phyloP scores from a whole-genome alignment of 2,329 filamentous ascomycete species.

The Neofusicoccum cordaticola region DNA sequence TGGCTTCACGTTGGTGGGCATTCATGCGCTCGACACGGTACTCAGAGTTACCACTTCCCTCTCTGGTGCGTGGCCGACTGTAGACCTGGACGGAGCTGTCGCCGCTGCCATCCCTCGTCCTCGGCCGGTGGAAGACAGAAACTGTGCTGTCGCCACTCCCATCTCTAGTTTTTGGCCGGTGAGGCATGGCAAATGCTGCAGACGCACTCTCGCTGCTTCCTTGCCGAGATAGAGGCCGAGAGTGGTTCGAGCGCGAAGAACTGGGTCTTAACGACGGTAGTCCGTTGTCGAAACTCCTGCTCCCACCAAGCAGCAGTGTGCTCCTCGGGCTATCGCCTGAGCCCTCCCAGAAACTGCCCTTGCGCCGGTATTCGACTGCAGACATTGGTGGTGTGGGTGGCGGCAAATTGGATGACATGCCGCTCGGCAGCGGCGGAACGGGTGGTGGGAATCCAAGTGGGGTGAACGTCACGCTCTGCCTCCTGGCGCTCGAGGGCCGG shows the following conservation, averaged over 20 bases:
- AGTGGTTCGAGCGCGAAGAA: constrained; percentile 9
- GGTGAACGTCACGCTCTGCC: constrained; percentile 14
- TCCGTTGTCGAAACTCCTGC: constrained; percentile 11
- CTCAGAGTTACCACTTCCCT: constrained; percentile 10
- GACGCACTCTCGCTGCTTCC: constrained; percentile 9
- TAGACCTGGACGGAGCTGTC: constrained; percentile 3
- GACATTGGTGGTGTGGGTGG: constrained; percentile 8
- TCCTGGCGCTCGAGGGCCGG: constrained; percentile 6
- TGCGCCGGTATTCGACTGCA: background rate
- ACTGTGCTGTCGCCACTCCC: constrained; percentile 10
- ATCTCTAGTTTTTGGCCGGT: constrained; percentile 10
- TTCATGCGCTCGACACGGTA: constrained; percentile 4
- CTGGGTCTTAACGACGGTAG: constrained; percentile 1
- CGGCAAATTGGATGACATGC: constrained; percentile 1
- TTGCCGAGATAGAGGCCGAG: constrained; percentile 11
- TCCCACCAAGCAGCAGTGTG: background rate
- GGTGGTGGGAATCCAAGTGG: constrained; percentile 11
- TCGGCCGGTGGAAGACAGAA: background rate
- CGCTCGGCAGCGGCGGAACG: constrained; percentile 6
- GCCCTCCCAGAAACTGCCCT: constrained; percentile 11
- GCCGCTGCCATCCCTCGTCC: constrained; percentile 10
- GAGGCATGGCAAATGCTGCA: constrained; percentile 1
- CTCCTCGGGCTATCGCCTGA: background rate
- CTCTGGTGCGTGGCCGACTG: constrained; percentile 10
- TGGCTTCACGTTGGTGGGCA: background rate